Evolutionary conservation across 2,329 filamentous ascomycete species (phyloP), one percentile per base, ranked within the genome.

Genomic region (Trichoderma semiorbis): DNA sequence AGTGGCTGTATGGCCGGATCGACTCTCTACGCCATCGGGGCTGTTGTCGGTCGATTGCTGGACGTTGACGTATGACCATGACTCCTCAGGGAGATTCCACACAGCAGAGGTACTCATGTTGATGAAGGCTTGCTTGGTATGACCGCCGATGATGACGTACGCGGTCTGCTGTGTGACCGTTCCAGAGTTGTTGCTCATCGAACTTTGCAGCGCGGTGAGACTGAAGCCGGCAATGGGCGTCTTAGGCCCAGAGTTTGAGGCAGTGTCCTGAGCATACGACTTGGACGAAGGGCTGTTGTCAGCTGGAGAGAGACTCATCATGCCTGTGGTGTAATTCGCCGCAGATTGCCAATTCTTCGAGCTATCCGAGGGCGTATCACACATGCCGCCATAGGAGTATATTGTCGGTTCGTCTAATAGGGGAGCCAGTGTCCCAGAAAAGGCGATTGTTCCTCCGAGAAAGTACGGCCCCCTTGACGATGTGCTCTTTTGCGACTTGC

Each of bases 91-190:
- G 7, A 98, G 84, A 69, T 90, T 95, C 85, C 95, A 97, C 2
- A 98, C 84, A 0, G 94, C 95, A 1, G 95, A 89, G 57, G 94
- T 93, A 71, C 93, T 97, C 92, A 97, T 98, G 80, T 98, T 97
- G 82, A 98, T 91, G 78, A 97, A 98, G 0, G 94, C 95, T 18
- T 85, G 81, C 75, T 89, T 85, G 0, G 94, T 97, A 79, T 98
- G 94, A 0, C 95, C 95, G 53, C 95, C 95, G 18, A 98, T 83
- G 26, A 98, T 83, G 14, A 97, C 89, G 75, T 93, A 95, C 76
- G 91, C 91, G 74, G 92, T 90, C 78, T 95, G 90, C 78, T 94
- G 92, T 5, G 90, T 91, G 53, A 91, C 84, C 3, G 85, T 84
- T 3, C 88, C 90, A 18, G 88, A 90, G 5, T 86, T 86, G 78